Evolutionary conservation across 495 filamentous ascomycete genomes (phyloP).

Genomic region (Daldinia loculata): DNA sequence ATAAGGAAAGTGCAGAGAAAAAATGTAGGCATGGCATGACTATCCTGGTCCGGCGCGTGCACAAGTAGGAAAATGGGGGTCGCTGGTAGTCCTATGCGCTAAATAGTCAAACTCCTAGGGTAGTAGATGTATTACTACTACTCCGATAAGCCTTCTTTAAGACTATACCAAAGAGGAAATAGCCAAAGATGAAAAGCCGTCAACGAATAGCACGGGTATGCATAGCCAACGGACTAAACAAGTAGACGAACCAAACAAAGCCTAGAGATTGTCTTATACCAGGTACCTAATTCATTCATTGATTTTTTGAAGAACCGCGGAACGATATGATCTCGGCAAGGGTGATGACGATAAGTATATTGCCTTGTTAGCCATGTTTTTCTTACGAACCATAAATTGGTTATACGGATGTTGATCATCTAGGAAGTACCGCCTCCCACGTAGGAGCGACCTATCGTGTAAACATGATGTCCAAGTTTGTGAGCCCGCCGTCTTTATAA

Average conservation of each 20-base stretch:
- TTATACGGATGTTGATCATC: not conserved
- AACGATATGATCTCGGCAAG: not conserved
- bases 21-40: not conserved
- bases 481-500: not conserved
- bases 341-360: not conserved
- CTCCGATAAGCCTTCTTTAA: not conserved
- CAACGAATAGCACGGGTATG: not conserved
- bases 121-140: not conserved
- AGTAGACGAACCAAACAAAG: not conserved
- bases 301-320: not conserved
- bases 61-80: not conserved
- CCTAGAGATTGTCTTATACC: not conserved
- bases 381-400: not conserved
- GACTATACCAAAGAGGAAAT: slow-evolving; percentile 9
- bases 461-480: not conserved
- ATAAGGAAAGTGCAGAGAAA: slow-evolving; percentile 10
- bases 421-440: not conserved
- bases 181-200: not conserved
- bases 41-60: not conserved
- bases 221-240: slow-evolving; percentile 1
- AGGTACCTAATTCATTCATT: not conserved
- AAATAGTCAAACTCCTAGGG: not conserved
- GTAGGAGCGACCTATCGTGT: not conserved
- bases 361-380: not conserved
- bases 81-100: not conserved